Evolutionary conservation across 805 yeast species (phyloP), one percentile per base, ranked within the genome.

Genomic region (Sugiyamaella qingdaonensis): DNA sequence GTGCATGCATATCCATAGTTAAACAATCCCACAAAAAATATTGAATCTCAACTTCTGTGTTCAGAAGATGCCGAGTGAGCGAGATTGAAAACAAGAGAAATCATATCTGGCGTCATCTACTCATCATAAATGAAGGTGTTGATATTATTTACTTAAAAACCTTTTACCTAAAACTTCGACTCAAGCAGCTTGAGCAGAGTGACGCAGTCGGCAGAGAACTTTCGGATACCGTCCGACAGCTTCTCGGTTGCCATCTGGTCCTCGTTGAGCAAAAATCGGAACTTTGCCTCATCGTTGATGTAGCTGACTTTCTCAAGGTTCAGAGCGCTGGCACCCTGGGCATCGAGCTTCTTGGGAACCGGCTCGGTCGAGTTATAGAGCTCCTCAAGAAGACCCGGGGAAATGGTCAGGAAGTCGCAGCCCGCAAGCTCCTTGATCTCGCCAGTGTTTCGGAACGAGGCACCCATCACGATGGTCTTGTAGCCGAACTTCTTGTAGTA

Each of bases 401-500:
- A 80, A 67, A 94, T 90, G 70, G 99, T 94, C 76, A 94, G 80
- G 82, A 77, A 90, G 73, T 94, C 99, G 69, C 88, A 85, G 73
- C 99, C 99, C 55, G 99, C 97, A 66, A 94, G 80, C 65, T 95
- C 96, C 75, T 85, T 86, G 76, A 94, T 88, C 78, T 92, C 99
- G 64, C 90, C 96, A 58, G 78, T 74, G 80, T 91, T 94, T 84
- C 99, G 92, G 90, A 94, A 92, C 56, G 98, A 92, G 56, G 99
- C 99, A 76, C 99, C 99, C 99, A 94, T 94, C 69, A 94, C 98
- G 70, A 94, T 91, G 73, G 99, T 94, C 67, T 92, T 81, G 84
- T 94, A 94, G 65, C 85, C 92, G 75, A 74, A 88, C 78, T 92
- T 92, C 85, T 94, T 94, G 87, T 94, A 94, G 84, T 94, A 94